Conservation (phyloP, 2,329 filamentous ascomycete genomes). For the Phoma sp. region DNA sequence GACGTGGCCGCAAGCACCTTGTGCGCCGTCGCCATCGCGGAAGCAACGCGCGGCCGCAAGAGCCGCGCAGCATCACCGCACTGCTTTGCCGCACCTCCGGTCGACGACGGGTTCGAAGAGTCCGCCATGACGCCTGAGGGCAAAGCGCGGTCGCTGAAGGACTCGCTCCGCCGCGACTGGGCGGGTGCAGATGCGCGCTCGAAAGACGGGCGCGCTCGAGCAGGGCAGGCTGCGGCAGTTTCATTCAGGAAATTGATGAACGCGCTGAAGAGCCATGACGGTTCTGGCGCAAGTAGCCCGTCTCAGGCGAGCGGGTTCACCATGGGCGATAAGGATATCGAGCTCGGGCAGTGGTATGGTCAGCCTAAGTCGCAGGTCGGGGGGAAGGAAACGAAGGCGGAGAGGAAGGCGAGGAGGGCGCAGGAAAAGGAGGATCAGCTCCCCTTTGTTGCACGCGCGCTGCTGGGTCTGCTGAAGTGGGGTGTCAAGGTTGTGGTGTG, state of each 20-base stretch:
- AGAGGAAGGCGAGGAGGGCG: constrained; percentile 38
- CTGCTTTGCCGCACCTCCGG: constrained; percentile 41
- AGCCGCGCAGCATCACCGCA: constrained; percentile 23
- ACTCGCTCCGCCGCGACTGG: constrained; percentile 42
- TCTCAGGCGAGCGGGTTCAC: constrained; percentile 8
- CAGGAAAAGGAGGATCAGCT: constrained; percentile 45
- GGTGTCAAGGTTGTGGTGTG: constrained; percentile 52
- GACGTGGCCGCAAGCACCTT: constrained; percentile 53
- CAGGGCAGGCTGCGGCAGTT: constrained; percentile 23
- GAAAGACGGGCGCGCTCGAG: constrained; percentile 30
- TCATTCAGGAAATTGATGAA: constrained; percentile 33
- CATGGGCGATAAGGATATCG: constrained; percentile 43
- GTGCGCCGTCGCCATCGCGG: constrained; percentile 54
- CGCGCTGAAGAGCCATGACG: constrained; percentile 6
- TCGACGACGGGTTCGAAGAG: constrained; percentile 25
- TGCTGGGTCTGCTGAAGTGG: constrained; percentile 50
- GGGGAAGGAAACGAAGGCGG: constrained; percentile 18
- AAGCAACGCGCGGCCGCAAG: constrained; percentile 45
- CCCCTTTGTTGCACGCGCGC: constrained; percentile 47
- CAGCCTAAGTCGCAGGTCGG: constrained; percentile 21
- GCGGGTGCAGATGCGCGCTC: constrained; percentile 23
- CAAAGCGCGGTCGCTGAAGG: constrained; percentile 38
- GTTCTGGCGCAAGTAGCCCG: constrained; percentile 15
- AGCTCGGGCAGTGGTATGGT: constrained; percentile 47
- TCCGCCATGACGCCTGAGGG: constrained; percentile 28